These are phyloP conservation scores for Botrytis tulipae DNA, from an alignment of 2,329 filamentous ascomycete species.

Conservation along the genomic window DNA sequence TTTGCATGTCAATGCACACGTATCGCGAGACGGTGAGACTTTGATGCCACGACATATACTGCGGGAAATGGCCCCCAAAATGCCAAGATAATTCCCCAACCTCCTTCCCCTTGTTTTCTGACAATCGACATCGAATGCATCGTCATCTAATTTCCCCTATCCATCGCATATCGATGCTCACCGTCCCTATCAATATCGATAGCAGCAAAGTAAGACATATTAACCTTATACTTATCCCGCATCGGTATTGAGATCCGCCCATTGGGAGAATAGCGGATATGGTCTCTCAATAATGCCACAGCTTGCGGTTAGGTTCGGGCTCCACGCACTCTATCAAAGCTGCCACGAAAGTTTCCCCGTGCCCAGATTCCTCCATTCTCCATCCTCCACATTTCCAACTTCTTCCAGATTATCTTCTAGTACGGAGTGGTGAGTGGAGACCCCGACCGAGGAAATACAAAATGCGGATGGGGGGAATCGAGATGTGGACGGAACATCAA, in stretches of 20 bases:
- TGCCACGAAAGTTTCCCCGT: slow-evolving; percentile 2
- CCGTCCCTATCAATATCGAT: slow-evolving; percentile 15
- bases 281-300: neutral
- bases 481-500: neutral
- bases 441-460: slow-evolving; percentile 1
- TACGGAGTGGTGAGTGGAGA: slow-evolving; percentile 2
- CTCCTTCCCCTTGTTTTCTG: neutral
- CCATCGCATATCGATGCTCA: slow-evolving; percentile 12
- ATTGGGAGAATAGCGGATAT: slow-evolving; percentile 3
- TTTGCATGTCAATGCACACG: neutral
- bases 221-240: slow-evolving; percentile 2
- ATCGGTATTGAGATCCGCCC: neutral
- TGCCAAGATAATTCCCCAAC: slow-evolving; percentile 1
- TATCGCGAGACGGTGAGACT: neutral
- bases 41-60: slow-evolving; percentile 6
- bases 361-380: slow-evolving; percentile 13
- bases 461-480: slow-evolving; percentile 1
- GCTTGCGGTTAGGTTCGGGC: neutral
- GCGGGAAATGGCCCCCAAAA: neutral
- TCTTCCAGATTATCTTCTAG: neutral
- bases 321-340: neutral
- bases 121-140: neutral
- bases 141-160: slow-evolving; percentile 9
- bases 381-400: slow-evolving; percentile 11
- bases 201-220: slow-evolving; percentile 3